These are phyloP conservation scores for Borovskyia barvae DNA, from an alignment of 208 protist species.

Conservation along the genomic window DNA sequence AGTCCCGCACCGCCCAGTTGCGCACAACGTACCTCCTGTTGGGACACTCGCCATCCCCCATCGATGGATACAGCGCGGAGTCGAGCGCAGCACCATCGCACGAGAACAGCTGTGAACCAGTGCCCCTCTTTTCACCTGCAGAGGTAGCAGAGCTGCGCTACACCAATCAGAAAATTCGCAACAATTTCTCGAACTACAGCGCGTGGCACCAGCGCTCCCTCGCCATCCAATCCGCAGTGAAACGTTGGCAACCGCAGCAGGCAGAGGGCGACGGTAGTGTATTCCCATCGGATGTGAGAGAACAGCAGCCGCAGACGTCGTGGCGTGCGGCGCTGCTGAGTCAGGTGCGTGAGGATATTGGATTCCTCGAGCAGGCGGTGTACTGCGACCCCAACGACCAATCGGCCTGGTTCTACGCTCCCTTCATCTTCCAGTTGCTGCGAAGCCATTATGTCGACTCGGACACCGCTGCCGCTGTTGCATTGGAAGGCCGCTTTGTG, in stretches of 20 bases:
- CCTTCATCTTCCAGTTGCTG: slow-evolving; percentile 45
- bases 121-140: slow-evolving; percentile 27
- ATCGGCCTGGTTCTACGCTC: slow-evolving; percentile 84
- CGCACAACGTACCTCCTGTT: not conserved
- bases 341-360: slow-evolving; percentile 53
- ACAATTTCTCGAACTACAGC: slow-evolving; percentile 98
- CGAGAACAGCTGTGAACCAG: not conserved
- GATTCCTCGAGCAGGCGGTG: slow-evolving; percentile 63
- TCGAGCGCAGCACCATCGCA: not conserved
- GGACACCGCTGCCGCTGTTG: slow-evolving; percentile 1
- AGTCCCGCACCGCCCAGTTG: slow-evolving; percentile 20
- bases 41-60: not conserved
- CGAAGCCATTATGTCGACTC: not conserved
- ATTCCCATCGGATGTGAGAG: not conserved
- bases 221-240: slow-evolving; percentile 37
- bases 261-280: not conserved
- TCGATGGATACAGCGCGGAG: not conserved
- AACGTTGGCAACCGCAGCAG: slow-evolving; percentile 7
- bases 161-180: slow-evolving; percentile 81
- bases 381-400: slow-evolving; percentile 90
- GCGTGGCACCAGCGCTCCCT: slow-evolving; percentile 95
- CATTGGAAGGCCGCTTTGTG: slow-evolving; percentile 37
- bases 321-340: not conserved
- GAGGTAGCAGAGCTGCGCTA: slow-evolving; percentile 77
- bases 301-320: not conserved